phyloP scores from a whole-genome alignment of 176 grass and related monocot species.

The Phyllostachys edulis region DNA sequence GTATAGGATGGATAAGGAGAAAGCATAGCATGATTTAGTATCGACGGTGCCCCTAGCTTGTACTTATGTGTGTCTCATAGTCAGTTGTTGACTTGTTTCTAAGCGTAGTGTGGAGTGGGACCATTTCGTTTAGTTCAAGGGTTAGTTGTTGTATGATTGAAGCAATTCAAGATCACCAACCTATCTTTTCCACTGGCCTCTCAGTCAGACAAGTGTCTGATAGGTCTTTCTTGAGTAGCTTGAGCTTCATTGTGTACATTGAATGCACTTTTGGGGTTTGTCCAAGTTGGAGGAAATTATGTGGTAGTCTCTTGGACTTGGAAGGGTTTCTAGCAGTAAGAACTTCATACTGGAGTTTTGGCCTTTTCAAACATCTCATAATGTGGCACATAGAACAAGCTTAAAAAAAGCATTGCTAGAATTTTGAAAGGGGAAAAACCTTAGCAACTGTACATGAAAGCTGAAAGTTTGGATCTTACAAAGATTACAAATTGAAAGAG shows the following conservation, averaged over 20 bases:
- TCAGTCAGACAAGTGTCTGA: background rate
- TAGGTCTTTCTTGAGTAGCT: constrained; percentile 16
- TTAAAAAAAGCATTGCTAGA: background rate
- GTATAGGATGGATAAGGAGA: background rate
- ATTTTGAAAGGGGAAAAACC: background rate
- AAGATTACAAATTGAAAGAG: background rate
- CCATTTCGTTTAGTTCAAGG: background rate
- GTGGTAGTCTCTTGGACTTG: background rate
- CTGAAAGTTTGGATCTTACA: constrained; percentile 1
- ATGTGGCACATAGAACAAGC: background rate
- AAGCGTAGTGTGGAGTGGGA: background rate
- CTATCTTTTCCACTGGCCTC: background rate
- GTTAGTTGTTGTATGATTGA: constrained; percentile 4
- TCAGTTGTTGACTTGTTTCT: background rate
- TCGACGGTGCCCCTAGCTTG: background rate
- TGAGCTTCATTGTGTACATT: background rate
- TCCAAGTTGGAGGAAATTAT: constrained; percentile 15
- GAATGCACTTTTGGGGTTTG: background rate
- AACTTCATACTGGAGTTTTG: background rate
- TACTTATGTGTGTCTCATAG: background rate
- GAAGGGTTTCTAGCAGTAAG: background rate
- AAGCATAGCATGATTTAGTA: background rate
- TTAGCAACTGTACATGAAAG: background rate
- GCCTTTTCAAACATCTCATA: background rate
- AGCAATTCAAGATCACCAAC: background rate